A percentile compares a stretch with the other conserved stretches of the same genome.
phyloP scores from a whole-genome alignment of 805 yeast genomes.

The Alloascoidea hylecoeti region DNA sequence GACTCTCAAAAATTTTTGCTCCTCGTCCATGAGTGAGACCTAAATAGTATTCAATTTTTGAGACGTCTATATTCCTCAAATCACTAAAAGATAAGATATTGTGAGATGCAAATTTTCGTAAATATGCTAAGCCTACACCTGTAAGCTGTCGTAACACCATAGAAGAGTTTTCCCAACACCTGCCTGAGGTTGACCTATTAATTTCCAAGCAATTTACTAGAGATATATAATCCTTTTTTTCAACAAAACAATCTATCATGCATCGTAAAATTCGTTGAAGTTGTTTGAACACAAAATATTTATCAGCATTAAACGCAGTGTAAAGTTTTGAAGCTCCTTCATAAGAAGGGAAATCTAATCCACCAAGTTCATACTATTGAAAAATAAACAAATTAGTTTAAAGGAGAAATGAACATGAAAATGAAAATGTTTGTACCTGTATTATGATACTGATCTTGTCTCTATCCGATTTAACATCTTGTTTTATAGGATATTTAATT shows the following conservation, averaged over 20 bases:
- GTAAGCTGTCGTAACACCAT: conserved; percentile 31
- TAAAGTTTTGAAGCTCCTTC: conserved; percentile 24
- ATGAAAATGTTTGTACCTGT: conserved; percentile 4
- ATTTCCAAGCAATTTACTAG: conserved; percentile 23
- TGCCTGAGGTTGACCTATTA: conserved; percentile 24
- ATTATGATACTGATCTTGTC: conserved; percentile 24
- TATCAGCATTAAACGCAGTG: conserved; percentile 28
- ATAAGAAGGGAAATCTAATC: conserved; percentile 29
- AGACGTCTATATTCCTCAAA: conserved; percentile 14
- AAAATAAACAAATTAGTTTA: conserved; percentile 17
- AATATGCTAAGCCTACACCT: conserved; percentile 27
- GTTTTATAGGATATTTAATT: conserved; percentile 21
- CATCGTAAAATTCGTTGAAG: conserved; percentile 27
- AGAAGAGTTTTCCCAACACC: conserved; percentile 35
- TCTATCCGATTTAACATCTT: conserved; percentile 13
- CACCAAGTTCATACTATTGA: conserved; percentile 30
- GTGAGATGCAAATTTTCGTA: conserved; percentile 22
- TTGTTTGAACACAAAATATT: conserved; percentile 25
- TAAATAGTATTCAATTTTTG: conserved; percentile 25
- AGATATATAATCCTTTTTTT: conserved; percentile 26
- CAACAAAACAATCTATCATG: conserved; percentile 26
- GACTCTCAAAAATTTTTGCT: conserved; percentile 19
- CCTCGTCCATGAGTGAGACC: conserved; percentile 28
- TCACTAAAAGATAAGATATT: conserved; percentile 20
- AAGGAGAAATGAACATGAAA: neutral